Percentiles rank a stretch among this genome's conserved stretches.
These are phyloP conservation scores for Mediolabrus comicus DNA, from an alignment of 108 stramenopile species.

Conservation along the genomic window DNA sequence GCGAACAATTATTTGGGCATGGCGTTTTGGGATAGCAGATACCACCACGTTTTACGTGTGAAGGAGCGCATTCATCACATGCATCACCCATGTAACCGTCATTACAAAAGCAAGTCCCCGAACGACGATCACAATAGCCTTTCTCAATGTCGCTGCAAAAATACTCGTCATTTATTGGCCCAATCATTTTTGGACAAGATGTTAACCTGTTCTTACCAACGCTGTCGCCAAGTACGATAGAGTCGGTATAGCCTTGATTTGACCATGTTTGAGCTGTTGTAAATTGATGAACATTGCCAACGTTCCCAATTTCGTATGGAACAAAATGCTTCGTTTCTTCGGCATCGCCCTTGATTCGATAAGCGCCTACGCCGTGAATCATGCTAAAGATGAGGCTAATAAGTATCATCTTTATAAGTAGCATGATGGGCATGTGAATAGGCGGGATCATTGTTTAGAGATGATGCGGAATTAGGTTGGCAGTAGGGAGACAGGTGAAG, in stretches of 20 bases:
- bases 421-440: too few relatives aligned
- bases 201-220: slow-evolving; percentile 32
- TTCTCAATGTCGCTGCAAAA: slow-evolving; percentile 61
- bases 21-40: slow-evolving; percentile 64
- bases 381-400: too few relatives aligned
- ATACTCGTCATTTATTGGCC: slow-evolving; percentile 60
- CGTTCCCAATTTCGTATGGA: slow-evolving; percentile 45
- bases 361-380: slow-evolving; percentile 1
- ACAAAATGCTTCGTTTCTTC: slow-evolving; percentile 42
- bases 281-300: slow-evolving; percentile 35
- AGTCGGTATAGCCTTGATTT: slow-evolving; percentile 31
- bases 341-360: slow-evolving; percentile 36
- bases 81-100: slow-evolving; percentile 70
- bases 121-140: slow-evolving; percentile 82
- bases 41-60: slow-evolving; percentile 52
- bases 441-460: too few relatives aligned
- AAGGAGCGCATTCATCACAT: slow-evolving; percentile 56
- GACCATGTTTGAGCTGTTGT: slow-evolving; percentile 7
- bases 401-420: too few relatives aligned
- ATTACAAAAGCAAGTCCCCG: slow-evolving; percentile 80
- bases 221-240: slow-evolving; percentile 11
- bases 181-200: slow-evolving; percentile 74
- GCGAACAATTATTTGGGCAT: slow-evolving; percentile 72
- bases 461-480: too few relatives aligned
- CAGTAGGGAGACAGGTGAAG: too few relatives aligned